These are phyloP conservation scores for Pugionium cornutum DNA, from an alignment of 345 rosid species.

Conservation along the genomic window DNA sequence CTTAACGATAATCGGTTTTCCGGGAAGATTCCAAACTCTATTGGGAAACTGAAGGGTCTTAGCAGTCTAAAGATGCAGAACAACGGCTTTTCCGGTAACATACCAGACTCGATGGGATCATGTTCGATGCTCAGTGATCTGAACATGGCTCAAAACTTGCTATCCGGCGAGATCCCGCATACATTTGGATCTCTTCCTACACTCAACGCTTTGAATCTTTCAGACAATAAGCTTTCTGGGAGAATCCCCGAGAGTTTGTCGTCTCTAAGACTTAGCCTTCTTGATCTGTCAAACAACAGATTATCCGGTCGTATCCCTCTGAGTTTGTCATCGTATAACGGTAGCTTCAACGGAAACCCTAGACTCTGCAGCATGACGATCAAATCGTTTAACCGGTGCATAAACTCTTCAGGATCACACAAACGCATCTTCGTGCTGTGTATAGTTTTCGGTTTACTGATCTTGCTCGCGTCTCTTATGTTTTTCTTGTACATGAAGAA, in stretches of 20 bases:
- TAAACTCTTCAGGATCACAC: conserved; percentile 46
- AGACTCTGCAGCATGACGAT: conserved; percentile 68
- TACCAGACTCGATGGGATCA: conserved; percentile 68
- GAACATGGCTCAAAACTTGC: conserved; percentile 64
- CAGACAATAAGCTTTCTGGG: conserved; percentile 66
- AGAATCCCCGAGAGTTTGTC: conserved; percentile 68
- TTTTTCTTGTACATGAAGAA: conserved; percentile 57
- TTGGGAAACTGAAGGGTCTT: conserved; percentile 58
- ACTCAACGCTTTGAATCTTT: conserved; percentile 70
- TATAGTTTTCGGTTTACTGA: conserved; percentile 47
- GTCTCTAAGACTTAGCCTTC: conserved; percentile 69
- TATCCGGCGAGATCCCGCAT: conserved; percentile 68
- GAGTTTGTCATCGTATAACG: conserved; percentile 70
- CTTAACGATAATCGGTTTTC: conserved; percentile 62
- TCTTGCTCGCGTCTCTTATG: conserved; percentile 58
- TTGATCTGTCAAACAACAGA: conserved; percentile 70
- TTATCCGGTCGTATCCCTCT: conserved; percentile 68
- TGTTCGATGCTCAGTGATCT: conserved; percentile 60
- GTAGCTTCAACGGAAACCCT: conserved; percentile 72
- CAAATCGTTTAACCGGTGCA: conserved; percentile 57
- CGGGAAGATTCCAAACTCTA: conserved; percentile 56
- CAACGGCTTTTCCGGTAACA: conserved; percentile 57
- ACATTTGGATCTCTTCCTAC: conserved; percentile 67
- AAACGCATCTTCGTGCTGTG: conserved; percentile 53
- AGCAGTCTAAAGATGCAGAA: conserved; percentile 60